Conservation (phyloP, 148 eudicot species). For the Heliosperma pusillum region DNA sequence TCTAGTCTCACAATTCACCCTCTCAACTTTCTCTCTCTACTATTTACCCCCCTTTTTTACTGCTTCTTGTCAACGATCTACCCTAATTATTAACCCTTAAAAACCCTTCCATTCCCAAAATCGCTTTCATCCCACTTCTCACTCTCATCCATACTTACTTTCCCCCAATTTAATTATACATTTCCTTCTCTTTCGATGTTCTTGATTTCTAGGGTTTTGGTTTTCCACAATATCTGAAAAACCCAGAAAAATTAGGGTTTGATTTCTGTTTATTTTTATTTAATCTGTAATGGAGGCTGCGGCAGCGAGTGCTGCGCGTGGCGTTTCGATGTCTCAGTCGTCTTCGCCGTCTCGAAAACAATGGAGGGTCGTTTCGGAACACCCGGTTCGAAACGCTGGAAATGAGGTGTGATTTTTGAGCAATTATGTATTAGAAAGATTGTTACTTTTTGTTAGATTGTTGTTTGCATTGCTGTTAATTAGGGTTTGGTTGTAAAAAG, state of each 20-base stretch:
- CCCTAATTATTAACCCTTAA: neutral
- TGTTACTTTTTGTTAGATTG: neutral
- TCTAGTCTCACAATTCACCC: neutral
- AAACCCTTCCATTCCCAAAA: constrained; percentile 12
- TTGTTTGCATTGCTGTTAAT: constrained; percentile 18
- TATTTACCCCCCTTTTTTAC: constrained; percentile 7
- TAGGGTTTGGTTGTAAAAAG: constrained; percentile 22
- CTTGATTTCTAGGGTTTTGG: constrained; percentile 28
- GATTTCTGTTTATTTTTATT: neutral
- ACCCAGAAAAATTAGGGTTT: constrained; percentile 21
- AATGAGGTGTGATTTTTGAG: constrained; percentile 39
- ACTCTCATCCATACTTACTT: neutral
- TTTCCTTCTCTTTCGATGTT: constrained; percentile 15
- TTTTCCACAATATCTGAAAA: constrained; percentile 14
- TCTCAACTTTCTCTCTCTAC: neutral
- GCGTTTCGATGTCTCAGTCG: constrained; percentile 46
- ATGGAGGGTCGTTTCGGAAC: constrained; percentile 78
- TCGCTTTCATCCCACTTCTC: constrained; percentile 9
- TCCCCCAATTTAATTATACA: constrained; percentile 11
- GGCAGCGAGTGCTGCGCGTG: constrained; percentile 39
- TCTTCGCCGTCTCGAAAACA: constrained; percentile 61
- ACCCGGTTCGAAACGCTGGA: constrained; percentile 43
- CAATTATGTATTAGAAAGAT: neutral
- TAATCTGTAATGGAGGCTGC: constrained; percentile 53
- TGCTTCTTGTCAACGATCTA: constrained; percentile 24